phyloP scores from a whole-genome alignment of 176 grass and related monocot genomes.

The Carex pumila region DNA sequence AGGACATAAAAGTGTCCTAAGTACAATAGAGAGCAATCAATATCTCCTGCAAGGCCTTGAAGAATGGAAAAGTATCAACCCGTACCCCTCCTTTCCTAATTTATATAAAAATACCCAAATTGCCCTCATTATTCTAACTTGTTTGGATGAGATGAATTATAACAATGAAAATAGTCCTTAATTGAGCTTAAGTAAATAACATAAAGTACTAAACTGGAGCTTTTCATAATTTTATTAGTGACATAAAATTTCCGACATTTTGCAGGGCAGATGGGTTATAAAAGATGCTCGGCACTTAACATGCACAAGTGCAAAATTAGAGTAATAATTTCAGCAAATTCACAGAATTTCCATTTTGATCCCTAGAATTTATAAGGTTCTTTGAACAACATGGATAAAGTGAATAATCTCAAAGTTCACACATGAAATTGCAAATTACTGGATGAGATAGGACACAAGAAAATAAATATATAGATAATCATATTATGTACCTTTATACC shows the following conservation, averaged over 20 bases:
- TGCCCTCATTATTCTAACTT: neutral
- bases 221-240: neutral
- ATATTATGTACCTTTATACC: conserved; percentile 68
- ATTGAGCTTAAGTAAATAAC: neutral
- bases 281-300: neutral
- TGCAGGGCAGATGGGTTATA: neutral
- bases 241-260: neutral
- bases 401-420: neutral
- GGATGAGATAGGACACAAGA: neutral
- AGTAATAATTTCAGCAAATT: neutral
- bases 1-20: neutral
- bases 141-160: neutral
- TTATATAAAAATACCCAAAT: neutral
- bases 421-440: neutral
- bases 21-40: neutral
- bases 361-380: neutral
- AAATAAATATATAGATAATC: neutral
- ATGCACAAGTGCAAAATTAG: neutral
- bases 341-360: neutral
- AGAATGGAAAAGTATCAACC: neutral
- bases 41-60: neutral
- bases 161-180: neutral
- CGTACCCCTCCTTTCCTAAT: neutral
- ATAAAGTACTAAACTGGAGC: neutral
- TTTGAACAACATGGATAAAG: neutral